Conservation (phyloP, 495 filamentous ascomycete genomes). For the Xylaria intraflava region DNA sequence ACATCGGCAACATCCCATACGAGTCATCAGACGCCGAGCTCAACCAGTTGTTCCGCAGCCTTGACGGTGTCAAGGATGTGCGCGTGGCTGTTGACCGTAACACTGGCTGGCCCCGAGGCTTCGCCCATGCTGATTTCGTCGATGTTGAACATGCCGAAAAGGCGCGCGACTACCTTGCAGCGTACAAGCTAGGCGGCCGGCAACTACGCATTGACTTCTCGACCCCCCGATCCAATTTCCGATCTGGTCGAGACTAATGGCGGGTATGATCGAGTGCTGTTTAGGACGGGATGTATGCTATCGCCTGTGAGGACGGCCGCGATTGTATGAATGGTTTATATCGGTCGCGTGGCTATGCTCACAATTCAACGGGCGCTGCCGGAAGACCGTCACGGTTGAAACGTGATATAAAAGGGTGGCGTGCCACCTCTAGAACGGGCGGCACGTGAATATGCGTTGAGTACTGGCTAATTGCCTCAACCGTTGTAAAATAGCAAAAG, state of each 20-base stretch:
- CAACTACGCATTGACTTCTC: constrained; percentile 61
- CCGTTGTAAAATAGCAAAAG: constrained; percentile 5
- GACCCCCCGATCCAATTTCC: not conserved
- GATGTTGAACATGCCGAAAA: constrained; percentile 54
- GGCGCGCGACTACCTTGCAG: constrained; percentile 51
- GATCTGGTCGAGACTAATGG: not conserved
- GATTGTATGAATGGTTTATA: constrained; percentile 1
- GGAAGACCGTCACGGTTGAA: not conserved
- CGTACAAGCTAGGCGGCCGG: constrained; percentile 58
- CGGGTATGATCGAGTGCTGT: not conserved
- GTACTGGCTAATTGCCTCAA: not conserved
- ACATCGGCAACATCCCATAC: constrained; percentile 84
- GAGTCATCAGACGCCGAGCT: constrained; percentile 85
- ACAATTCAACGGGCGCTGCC: not conserved
- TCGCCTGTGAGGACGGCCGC: not conserved
- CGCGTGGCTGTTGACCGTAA: constrained; percentile 84
- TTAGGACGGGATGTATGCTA: not conserved
- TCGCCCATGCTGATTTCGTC: constrained; percentile 82
- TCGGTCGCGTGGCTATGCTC: constrained; percentile 1
- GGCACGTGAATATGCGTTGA: not conserved
- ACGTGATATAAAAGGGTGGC: not conserved
- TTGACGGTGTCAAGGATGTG: constrained; percentile 70
- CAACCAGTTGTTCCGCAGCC: constrained; percentile 67
- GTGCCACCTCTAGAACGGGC: not conserved
- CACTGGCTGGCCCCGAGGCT: constrained; percentile 82